These are phyloP conservation scores for Hypoxylon crocopeplum DNA, from an alignment of 495 filamentous ascomycete genomes.

Conservation along the genomic window DNA sequence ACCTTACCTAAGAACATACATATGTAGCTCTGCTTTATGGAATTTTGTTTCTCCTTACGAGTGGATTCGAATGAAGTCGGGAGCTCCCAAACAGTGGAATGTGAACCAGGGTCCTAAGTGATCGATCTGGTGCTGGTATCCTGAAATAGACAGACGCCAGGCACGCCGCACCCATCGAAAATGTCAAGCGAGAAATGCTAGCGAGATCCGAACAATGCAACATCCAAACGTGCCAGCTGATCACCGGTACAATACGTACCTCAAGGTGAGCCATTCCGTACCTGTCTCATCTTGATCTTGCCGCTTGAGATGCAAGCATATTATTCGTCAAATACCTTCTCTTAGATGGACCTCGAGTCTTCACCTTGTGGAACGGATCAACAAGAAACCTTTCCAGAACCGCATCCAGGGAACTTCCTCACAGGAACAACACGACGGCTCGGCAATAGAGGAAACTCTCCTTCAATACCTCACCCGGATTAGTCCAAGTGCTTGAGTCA, in stretches of 20 bases:
- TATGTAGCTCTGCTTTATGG: not conserved
- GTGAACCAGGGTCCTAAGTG: slow-evolving; percentile 12
- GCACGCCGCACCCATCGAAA: slow-evolving; percentile 6
- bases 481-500: slow-evolving; percentile 1
- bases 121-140: slow-evolving; percentile 24
- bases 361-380: slow-evolving; percentile 18
- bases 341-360: not conserved
- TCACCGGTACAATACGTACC: slow-evolving; percentile 22
- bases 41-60: slow-evolving; percentile 24
- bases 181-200: slow-evolving; percentile 36
- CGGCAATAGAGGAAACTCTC: slow-evolving; percentile 22
- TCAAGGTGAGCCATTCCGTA: slow-evolving; percentile 21
- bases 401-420: not conserved
- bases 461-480: slow-evolving; percentile 5
- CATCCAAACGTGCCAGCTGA: slow-evolving; percentile 37
- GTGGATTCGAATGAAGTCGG: slow-evolving; percentile 14
- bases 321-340: slow-evolving; percentile 29
- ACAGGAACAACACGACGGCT: not conserved
- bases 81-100: slow-evolving; percentile 15
- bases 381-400: slow-evolving; percentile 6
- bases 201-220: slow-evolving; percentile 35
- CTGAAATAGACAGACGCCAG: slow-evolving; percentile 25
- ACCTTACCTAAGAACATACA: not conserved
- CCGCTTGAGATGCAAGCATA: not conserved
- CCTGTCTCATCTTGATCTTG: slow-evolving; percentile 12